Percentiles rank a stretch among this genome's conserved stretches.
Evolutionary conservation across 2,329 filamentous ascomycete genomes (phyloP).

Genomic region (Stagonosporopsis chrysanthemi): DNA sequence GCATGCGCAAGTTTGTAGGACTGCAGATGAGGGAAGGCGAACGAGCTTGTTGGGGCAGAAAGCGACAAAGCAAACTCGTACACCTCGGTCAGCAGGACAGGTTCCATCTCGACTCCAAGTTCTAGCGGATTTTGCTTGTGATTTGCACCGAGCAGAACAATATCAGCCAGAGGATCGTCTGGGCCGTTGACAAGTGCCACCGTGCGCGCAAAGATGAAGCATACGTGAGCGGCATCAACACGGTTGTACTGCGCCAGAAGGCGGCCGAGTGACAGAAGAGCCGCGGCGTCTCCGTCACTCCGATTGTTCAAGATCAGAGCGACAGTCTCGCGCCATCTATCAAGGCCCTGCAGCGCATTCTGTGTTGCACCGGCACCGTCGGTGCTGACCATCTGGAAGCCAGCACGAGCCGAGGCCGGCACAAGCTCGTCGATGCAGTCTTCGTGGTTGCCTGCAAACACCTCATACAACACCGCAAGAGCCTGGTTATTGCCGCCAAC

Average conservation of each 20-base stretch:
- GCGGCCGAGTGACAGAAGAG: constrained; percentile 80
- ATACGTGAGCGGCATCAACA: constrained; percentile 90
- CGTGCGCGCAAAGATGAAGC: constrained; percentile 83
- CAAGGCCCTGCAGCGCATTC: constrained; percentile 82
- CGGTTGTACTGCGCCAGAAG: constrained; percentile 86
- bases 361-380: constrained; percentile 67
- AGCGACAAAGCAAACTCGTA: constrained; percentile 90
- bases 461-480: constrained; percentile 88
- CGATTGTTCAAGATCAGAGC: constrained; percentile 87
- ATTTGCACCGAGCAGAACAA: constrained; percentile 86
- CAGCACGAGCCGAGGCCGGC: constrained; percentile 87
- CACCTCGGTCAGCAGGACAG: constrained; percentile 92
- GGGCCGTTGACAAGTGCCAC: constrained; percentile 78
- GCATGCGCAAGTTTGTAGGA: constrained; percentile 93
- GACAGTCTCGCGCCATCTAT: constrained; percentile 93
- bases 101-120: constrained; percentile 80
- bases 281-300: constrained; percentile 77
- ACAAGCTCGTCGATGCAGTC: constrained; percentile 97
- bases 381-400: constrained; percentile 84
- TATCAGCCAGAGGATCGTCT: constrained; percentile 79
- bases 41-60: constrained; percentile 59
- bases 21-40: constrained; percentile 80
- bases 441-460: constrained; percentile 91
- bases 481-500: constrained; percentile 82
- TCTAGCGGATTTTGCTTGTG: constrained; percentile 75